phyloP scores from a whole-genome alignment of 1,284 basidiomycete genomes.

The Sparassis latifolia region DNA sequence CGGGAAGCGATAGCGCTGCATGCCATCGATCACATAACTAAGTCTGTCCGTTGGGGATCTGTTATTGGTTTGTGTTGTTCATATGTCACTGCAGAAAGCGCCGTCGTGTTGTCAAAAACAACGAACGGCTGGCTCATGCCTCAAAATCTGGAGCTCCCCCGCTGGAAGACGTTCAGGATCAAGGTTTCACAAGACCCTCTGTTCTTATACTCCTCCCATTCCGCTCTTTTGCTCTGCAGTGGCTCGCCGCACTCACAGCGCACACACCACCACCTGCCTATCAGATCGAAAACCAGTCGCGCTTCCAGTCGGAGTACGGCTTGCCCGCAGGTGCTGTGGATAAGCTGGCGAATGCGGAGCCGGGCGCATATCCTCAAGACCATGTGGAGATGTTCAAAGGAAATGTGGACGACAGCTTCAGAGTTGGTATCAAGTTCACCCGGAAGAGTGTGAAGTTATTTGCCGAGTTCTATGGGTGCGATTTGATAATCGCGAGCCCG shows the following conservation, averaged over 20 bases:
- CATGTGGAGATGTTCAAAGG: slow-evolving; percentile 93
- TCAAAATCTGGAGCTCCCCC: slow-evolving; percentile 47
- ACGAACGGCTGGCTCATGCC: slow-evolving; percentile 77
- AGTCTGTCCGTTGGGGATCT: slow-evolving; percentile 40
- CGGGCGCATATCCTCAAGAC: slow-evolving; percentile 79
- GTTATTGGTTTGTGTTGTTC: slow-evolving; percentile 1
- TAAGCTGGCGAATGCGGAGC: slow-evolving; percentile 71
- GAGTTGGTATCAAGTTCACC: slow-evolving; percentile 89
- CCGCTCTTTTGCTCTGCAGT: slow-evolving; percentile 82
- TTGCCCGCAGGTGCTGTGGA: slow-evolving; percentile 78
- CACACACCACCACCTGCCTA: slow-evolving; percentile 61
- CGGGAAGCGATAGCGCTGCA: slow-evolving; percentile 72
- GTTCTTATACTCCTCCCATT: slow-evolving; percentile 89
- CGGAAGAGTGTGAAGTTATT: slow-evolving; percentile 85
- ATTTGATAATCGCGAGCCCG: slow-evolving; percentile 91
- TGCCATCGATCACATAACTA: slow-evolving; percentile 79
- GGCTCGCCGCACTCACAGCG: slow-evolving; percentile 62
- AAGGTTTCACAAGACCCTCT: slow-evolving; percentile 96
- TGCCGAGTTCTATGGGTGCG: slow-evolving; percentile 85
- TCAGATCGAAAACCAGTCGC: slow-evolving; percentile 81
- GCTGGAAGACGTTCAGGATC: slow-evolving; percentile 81
- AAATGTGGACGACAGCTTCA: slow-evolving; percentile 96
- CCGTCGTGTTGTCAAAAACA: slow-evolving; percentile 89
- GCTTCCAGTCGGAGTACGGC: slow-evolving; percentile 81
- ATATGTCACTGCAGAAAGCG: slow-evolving; percentile 62